Evolutionary conservation across 768 basidiomycete genomes (phyloP).

Genomic region (Pleurotus ostreatus): DNA sequence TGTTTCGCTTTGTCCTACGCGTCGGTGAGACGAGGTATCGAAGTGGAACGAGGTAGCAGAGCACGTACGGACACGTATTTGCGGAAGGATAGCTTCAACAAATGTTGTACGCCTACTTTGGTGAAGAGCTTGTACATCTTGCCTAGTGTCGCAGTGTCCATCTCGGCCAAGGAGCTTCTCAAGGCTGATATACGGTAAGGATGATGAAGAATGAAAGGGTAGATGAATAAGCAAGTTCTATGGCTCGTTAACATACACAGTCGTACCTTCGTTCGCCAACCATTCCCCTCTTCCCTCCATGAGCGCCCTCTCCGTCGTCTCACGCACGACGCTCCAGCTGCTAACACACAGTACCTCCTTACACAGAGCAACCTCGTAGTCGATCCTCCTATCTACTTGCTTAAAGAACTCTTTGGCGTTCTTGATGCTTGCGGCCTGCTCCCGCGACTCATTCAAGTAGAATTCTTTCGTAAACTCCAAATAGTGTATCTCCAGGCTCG

Average conservation of each 20-base stretch:
- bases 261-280: constrained; percentile 29
- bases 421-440: constrained; percentile 30
- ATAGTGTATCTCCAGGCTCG: constrained; percentile 54
- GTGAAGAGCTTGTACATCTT: constrained; percentile 61
- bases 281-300: constrained; percentile 39
- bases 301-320: constrained; percentile 50
- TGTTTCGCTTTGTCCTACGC: constrained; percentile 48
- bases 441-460: constrained; percentile 49
- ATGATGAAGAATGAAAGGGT: no score
- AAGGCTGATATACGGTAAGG: constrained; percentile 39
- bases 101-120: constrained; percentile 49
- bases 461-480: constrained; percentile 45
- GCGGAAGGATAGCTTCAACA: constrained; percentile 60
- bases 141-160: constrained; percentile 38
- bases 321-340: constrained; percentile 46
- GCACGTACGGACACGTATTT: constrained; percentile 50
- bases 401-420: constrained; percentile 52
- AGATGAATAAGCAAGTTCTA: neutral
- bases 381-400: constrained; percentile 38
- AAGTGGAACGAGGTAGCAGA: neutral
- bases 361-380: constrained; percentile 56
- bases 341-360: constrained; percentile 45
- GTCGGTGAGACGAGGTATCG: neutral
- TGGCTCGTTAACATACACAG: neutral
- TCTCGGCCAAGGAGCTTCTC: constrained; percentile 43